Conservation (phyloP, 164 flowering plant genomes). For the Hamamelis virginiana region DNA sequence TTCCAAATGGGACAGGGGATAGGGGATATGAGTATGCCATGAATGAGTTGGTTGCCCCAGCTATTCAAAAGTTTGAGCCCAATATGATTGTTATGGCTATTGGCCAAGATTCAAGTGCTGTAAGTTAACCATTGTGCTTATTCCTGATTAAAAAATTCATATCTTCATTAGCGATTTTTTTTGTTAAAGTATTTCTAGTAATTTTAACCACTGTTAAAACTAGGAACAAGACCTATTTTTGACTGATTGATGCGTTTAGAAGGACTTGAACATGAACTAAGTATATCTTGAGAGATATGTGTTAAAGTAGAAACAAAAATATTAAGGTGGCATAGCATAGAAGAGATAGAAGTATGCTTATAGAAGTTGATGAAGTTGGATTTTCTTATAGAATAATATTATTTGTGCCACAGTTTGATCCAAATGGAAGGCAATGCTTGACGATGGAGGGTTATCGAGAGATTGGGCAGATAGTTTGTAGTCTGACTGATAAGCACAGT, state of each 20-base stretch:
- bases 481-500: constrained; percentile 54
- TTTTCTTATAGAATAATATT: background rate
- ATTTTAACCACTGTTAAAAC: background rate
- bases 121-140: constrained; percentile 36
- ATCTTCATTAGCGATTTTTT: background rate
- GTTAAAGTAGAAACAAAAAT: background rate
- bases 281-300: background rate
- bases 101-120: constrained; percentile 97
- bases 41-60: constrained; percentile 73
- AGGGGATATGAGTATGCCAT: constrained; percentile 70
- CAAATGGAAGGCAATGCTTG: constrained; percentile 95
- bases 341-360: background rate
- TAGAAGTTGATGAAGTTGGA: background rate
- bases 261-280: background rate
- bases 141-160: background rate
- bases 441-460: constrained; percentile 87
- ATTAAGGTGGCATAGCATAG: background rate
- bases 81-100: constrained; percentile 65
- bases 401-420: constrained; percentile 68
- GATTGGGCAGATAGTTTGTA: constrained; percentile 51
- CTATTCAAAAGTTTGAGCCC: constrained; percentile 65
- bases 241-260: background rate
- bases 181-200: no score
- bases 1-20: constrained; percentile 92
- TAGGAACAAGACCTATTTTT: background rate